Percentiles rank a stretch among this genome's conserved stretches.
phyloP scores from a whole-genome alignment of 2,329 filamentous ascomycete species.

The Gremmenia infestans region DNA sequence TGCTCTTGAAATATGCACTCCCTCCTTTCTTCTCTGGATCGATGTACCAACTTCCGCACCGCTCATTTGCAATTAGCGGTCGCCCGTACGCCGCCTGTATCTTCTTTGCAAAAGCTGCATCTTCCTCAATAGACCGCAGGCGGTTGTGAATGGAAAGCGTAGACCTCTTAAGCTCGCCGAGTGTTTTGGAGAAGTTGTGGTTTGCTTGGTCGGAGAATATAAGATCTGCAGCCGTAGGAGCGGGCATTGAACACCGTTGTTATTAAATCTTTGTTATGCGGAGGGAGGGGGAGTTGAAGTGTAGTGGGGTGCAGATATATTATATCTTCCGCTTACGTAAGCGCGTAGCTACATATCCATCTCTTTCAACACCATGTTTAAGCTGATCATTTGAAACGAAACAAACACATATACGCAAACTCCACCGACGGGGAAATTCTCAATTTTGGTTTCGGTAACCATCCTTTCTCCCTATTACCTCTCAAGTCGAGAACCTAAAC shows the following conservation, averaged over 20 bases:
- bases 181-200: slow-evolving; percentile 63
- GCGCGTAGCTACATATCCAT: too few relatives aligned
- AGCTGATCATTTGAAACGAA: too few relatives aligned
- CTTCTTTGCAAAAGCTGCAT: slow-evolving; percentile 67
- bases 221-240: slow-evolving; percentile 41
- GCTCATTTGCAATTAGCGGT: slow-evolving; percentile 84
- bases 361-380: too few relatives aligned
- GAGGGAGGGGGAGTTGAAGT: neutral
- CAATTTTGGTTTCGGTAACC: too few relatives aligned
- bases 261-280: neutral
- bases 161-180: slow-evolving; percentile 68
- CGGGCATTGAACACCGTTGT: slow-evolving; percentile 17
- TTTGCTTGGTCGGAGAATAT: slow-evolving; percentile 44
- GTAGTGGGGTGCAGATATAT: neutral
- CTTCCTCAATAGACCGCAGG: slow-evolving; percentile 69
- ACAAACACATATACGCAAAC: too few relatives aligned
- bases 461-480: too few relatives aligned
- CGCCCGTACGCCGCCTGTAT: slow-evolving; percentile 53
- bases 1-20: slow-evolving; percentile 95
- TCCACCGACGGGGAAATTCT: too few relatives aligned
- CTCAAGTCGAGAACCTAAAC: too few relatives aligned
- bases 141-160: slow-evolving; percentile 78
- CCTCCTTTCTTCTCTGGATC: slow-evolving; percentile 56
- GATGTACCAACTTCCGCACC: slow-evolving; percentile 96
- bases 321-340: neutral